Evolutionary conservation across 805 yeast genomes (phyloP).

Genomic region (Zygotorulaspora chibaensis): DNA sequence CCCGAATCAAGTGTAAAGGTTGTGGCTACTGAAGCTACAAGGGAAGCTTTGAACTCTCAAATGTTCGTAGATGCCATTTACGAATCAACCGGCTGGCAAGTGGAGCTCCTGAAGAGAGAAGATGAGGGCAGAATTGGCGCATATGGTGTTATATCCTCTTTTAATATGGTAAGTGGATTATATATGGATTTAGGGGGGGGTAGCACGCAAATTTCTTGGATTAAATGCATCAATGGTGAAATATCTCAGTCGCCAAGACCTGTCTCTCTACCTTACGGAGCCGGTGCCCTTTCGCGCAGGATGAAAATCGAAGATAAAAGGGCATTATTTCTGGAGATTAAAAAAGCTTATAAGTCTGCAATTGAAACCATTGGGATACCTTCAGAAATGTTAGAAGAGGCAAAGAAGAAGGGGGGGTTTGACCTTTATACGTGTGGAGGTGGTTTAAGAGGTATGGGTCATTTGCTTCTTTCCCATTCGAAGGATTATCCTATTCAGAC

Average conservation of each 20-base stretch:
- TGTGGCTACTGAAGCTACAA: conserved; percentile 71
- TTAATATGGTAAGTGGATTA: conserved; percentile 60
- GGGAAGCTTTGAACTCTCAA: conserved; percentile 61
- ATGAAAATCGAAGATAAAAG: conserved; percentile 48
- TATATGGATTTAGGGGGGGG: conserved; percentile 76
- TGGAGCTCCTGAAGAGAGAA: conserved; percentile 52
- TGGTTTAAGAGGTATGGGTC: conserved; percentile 68
- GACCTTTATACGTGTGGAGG: conserved; percentile 69
- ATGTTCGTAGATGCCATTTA: conserved; percentile 54
- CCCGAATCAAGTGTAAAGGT: conserved; percentile 55
- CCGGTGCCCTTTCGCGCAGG: conserved; percentile 60
- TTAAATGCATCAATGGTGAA: conserved; percentile 51
- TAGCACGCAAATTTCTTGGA: conserved; percentile 66
- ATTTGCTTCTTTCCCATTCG: conserved; percentile 48
- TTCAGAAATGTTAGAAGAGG: conserved; percentile 44
- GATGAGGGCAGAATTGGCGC: conserved; percentile 68
- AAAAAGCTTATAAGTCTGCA: conserved; percentile 46
- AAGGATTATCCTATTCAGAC: conserved; percentile 64
- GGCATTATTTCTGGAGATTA: conserved; percentile 50
- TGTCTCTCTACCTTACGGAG: conserved; percentile 67
- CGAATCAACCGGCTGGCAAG: conserved; percentile 63
- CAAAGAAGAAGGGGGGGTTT: conserved; percentile 54
- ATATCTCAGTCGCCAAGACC: conserved; percentile 53
- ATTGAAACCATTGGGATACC: conserved; percentile 52
- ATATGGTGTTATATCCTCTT: conserved; percentile 71